phyloP scores from a whole-genome alignment of 306 rosid genomes.

The Rosa multiflora region DNA sequence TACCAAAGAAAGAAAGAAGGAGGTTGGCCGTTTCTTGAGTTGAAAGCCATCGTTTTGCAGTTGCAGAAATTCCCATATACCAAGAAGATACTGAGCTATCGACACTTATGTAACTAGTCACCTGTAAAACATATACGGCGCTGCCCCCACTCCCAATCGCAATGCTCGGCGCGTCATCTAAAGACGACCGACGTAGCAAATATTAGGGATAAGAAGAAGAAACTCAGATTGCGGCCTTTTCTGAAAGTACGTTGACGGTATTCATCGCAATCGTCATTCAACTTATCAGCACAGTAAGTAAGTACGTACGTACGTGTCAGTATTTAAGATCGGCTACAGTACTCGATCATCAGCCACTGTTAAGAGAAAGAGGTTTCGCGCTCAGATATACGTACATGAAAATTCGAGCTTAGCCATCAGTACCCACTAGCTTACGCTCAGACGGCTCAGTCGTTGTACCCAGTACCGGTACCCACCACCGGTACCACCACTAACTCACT shows the following conservation, averaged over 20 bases:
- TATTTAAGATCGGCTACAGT: background rate
- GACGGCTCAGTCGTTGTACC: background rate
- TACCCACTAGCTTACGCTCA: background rate
- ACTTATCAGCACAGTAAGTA: background rate
- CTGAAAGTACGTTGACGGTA: background rate
- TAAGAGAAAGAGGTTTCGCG: background rate
- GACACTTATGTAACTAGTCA: background rate
- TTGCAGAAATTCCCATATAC: background rate
- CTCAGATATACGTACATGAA: background rate
- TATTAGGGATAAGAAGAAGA: background rate
- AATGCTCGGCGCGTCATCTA: background rate
- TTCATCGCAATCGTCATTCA: background rate
- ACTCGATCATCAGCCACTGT: background rate
- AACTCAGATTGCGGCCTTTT: conserved; percentile 22
- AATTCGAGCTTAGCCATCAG: conserved; percentile 23
- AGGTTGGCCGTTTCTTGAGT: background rate
- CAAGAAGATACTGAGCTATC: background rate
- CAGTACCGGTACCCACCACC: background rate
- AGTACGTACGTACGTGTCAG: background rate
- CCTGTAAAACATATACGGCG: background rate
- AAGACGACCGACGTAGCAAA: too few relatives aligned
- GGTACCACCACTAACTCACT: background rate
- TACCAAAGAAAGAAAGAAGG: background rate
- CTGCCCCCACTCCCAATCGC: background rate
- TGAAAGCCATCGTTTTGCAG: background rate